Evolutionary conservation across 2,329 filamentous ascomycete species (phyloP), one percentile per base, ranked within the genome.

Genomic region (Arthrocladium fulminans): DNA sequence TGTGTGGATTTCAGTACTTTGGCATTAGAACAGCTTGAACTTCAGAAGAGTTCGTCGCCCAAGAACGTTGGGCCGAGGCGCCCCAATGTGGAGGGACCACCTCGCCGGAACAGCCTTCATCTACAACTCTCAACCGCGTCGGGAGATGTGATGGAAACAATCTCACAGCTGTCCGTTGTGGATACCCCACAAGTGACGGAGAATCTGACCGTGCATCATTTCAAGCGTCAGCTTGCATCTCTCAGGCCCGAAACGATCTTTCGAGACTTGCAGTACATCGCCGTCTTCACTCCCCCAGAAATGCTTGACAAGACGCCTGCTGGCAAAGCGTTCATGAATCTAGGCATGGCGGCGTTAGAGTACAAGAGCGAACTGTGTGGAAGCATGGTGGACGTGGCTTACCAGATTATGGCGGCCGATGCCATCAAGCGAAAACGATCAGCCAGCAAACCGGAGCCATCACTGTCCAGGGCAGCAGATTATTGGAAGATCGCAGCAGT

Each of bases 401-500:
- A 86, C 64, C 73, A 79, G 56, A 79, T 86, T 54, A 78, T 86
- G 39, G 76, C 75, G 65, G 70, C 83, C 46, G 68, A 72, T 51
- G 62, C 69, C 12, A 67, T 60, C 50, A 58, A 57, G 40, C 53
- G 57, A 20, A 59, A 60, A n/a, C 32, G 32, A 29, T 54, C 59
- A 19, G 57, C 60, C 1, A 53, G 60, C 3, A 59, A 61, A 30
- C 57, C 64, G 54, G 77, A 81, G 40, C 83, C 87, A 65, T 80
- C 77, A 49, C 79, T 92, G 62, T 75, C 80, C 37, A 88, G 96
- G 62, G 90, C 88, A 0, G 89, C 86, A 2, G 80, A 78, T 57
- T 92, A 97, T 81, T 88, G 87, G 74, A 84, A 87, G 53, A 92
- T 96, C 62, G 90, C 89, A 1, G 92, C 92, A 13, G 92, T 89